These are phyloP conservation scores for Coniochaeta sp. DNA, from an alignment of 2,329 filamentous ascomycete genomes.

Conservation along the genomic window DNA sequence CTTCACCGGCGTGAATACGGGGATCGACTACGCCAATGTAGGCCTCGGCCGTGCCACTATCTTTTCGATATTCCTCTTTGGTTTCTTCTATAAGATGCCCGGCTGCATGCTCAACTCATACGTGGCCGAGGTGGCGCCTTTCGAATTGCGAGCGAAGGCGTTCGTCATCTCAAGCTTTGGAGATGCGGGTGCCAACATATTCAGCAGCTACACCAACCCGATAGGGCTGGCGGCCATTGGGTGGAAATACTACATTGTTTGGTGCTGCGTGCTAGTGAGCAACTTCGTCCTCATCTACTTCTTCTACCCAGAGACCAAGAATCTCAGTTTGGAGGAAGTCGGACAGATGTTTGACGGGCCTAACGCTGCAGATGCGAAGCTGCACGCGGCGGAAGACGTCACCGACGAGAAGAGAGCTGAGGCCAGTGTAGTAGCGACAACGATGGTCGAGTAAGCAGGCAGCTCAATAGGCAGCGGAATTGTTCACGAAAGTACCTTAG, in stretches of 20 bases:
- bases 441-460: not conserved
- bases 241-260: constrained; percentile 17
- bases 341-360: constrained; percentile 12
- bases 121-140: constrained; percentile 10
- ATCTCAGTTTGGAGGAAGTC: constrained; percentile 43
- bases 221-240: constrained; percentile 11
- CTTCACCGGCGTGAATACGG: constrained; percentile 6
- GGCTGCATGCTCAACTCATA: constrained; percentile 6
- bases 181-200: constrained; percentile 7
- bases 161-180: constrained; percentile 8
- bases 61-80: constrained; percentile 5
- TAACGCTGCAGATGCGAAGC: not conserved
- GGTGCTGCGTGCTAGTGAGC: constrained; percentile 8
- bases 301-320: constrained; percentile 46
- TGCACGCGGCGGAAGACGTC: not conserved
- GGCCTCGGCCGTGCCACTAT: constrained; percentile 4
- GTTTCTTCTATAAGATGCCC: not conserved
- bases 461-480: too few species aligned
- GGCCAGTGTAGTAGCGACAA: not conserved
- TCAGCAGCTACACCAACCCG: constrained; percentile 12
- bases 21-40: not conserved
- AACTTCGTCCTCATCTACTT: constrained; percentile 31
- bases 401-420: constrained; percentile 1
- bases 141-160: constrained; percentile 9
- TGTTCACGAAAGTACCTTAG: too few species aligned